Base-by-base conservation (phyloP, 2,329 filamentous ascomycete genomes). In the Colletotrichum sp. region DNA sequence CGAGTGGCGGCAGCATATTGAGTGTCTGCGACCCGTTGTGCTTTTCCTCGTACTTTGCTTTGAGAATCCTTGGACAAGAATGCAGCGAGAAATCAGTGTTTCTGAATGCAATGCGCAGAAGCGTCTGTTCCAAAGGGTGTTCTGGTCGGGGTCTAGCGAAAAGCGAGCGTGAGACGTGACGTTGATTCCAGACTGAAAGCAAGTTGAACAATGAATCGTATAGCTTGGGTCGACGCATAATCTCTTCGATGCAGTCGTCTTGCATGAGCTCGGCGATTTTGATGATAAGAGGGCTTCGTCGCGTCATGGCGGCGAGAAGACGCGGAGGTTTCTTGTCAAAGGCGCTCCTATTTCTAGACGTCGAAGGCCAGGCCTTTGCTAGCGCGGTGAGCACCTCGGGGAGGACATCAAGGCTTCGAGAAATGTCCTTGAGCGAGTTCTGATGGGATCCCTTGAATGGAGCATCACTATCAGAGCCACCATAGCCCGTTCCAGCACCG, bases 251-350 rank as follows among this genome's bases (percentile, higher is more conserved):
- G 7, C 79, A 78, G 3, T 80, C 79, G 44, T 80, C 78, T 4
- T 79, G 79, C 2, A 83, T 76, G 5, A 82, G 36, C 59, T 81
- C 80, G 5, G 76, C 78, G 3, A 78, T 78, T 39, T 78, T 79
- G 7, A 63, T 49, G 12, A 83, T 18, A 12, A 83, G 71, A 1
- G 82, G 80, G 30, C 81, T 83, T 32, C 80, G 78, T 16, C 59
- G 49, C 1, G 80, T 39, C 68, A 82, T 78, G 30, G 69, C 69
- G 10, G 73, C 18, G 3, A 81, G 16, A 1, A 76, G 6, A 6
- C 26, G 24, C 0, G 69, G 62, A 5, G 66, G 71, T 1, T 79
- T 18, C 15, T 34, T 24, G 34, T 78, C 73, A 13, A 76, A 76
- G n/a, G 21, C 39, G 39, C 39, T 16, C 26, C 16, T 24, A 12